These are phyloP conservation scores for Petasospora rhodanensis DNA, from an alignment of 1,139 yeast genomes.

Conservation along the genomic window DNA sequence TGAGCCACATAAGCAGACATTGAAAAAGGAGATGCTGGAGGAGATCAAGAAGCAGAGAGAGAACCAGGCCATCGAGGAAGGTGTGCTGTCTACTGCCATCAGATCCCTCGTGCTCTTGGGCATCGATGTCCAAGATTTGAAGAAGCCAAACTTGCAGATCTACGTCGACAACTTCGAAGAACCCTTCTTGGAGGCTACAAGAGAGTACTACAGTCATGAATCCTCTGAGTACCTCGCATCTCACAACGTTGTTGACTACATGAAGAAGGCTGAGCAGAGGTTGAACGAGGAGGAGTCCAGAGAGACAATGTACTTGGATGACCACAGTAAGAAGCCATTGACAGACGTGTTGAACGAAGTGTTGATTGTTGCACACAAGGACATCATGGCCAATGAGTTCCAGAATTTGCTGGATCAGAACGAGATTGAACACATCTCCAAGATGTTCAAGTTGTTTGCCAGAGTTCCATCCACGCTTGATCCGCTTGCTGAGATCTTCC, in stretches of 20 bases:
- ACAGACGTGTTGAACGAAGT: slow-evolving; percentile 72
- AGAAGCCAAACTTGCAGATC: slow-evolving; percentile 77
- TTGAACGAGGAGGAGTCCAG: slow-evolving; percentile 79
- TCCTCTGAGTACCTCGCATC: slow-evolving; percentile 60
- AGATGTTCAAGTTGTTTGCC: slow-evolving; percentile 72
- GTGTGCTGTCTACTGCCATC: slow-evolving; percentile 67
- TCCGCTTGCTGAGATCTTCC: slow-evolving; percentile 73
- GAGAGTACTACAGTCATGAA: slow-evolving; percentile 67
- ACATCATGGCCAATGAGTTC: slow-evolving; percentile 73
- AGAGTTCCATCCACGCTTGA: slow-evolving; percentile 72
- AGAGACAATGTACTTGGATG: slow-evolving; percentile 77
- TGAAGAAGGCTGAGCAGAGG: slow-evolving; percentile 79
- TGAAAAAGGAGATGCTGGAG: slow-evolving; percentile 69
- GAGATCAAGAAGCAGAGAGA: slow-evolving; percentile 77
- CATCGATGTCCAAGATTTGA: slow-evolving; percentile 75
- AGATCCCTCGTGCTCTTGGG: slow-evolving; percentile 79
- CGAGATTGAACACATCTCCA: slow-evolving; percentile 70
- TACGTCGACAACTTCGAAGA: slow-evolving; percentile 78
- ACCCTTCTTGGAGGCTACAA: slow-evolving; percentile 70
- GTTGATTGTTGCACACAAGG: slow-evolving; percentile 75
- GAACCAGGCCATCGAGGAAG: slow-evolving; percentile 69
- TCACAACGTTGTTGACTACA: slow-evolving; percentile 86
- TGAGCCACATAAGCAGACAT: slow-evolving; percentile 51
- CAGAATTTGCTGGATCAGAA: slow-evolving; percentile 67
- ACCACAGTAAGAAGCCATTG: slow-evolving; percentile 75